A percentile compares a stretch with the other conserved stretches of the same genome.
These are phyloP conservation scores for Aspergillus carbonarius DNA, from an alignment of 2,329 filamentous ascomycete genomes.

Conservation along the genomic window DNA sequence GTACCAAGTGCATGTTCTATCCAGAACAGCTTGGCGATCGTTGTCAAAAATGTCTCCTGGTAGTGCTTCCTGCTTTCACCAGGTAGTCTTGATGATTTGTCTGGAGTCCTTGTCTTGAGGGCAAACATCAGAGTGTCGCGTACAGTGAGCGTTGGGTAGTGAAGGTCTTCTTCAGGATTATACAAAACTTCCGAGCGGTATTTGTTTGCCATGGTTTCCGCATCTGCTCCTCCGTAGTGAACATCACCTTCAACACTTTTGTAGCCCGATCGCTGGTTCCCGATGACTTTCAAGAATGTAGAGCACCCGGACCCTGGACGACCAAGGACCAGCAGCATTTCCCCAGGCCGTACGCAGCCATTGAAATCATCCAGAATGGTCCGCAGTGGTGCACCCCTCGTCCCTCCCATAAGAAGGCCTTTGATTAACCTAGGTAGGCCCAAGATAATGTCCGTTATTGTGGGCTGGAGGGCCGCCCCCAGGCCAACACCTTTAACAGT, in stretches of 20 bases:
- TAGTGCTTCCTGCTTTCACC: slow-evolving; percentile 63
- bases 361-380: slow-evolving; percentile 67
- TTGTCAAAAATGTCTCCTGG: slow-evolving; percentile 61
- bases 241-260: slow-evolving; percentile 57
- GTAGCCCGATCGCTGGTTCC: slow-evolving; percentile 65
- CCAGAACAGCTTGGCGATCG: slow-evolving; percentile 70
- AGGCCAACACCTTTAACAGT: slow-evolving; percentile 70
- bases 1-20: slow-evolving; percentile 71
- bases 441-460: slow-evolving; percentile 57
- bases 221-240: slow-evolving; percentile 56
- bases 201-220: slow-evolving; percentile 51
- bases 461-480: slow-evolving; percentile 61
- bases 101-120: slow-evolving; percentile 65
- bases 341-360: slow-evolving; percentile 42
- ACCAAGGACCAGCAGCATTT: slow-evolving; percentile 44
- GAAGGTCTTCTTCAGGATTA: slow-evolving; percentile 74
- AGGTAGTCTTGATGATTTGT: slow-evolving; percentile 58
- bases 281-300: slow-evolving; percentile 79
- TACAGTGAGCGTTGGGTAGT: slow-evolving; percentile 76
- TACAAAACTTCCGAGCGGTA: slow-evolving; percentile 61
- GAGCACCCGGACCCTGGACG: slow-evolving; percentile 60
- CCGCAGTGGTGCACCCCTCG: slow-evolving; percentile 51
- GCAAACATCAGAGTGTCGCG: slow-evolving; percentile 73
- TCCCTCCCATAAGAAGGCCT: slow-evolving; percentile 40
- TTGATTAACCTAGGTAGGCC: slow-evolving; percentile 49